Percentiles rank a stretch among this genome's conserved stretches.
These are phyloP conservation scores for Auricularia heimuer DNA, from an alignment of 768 basidiomycete species.

Conservation along the genomic window DNA sequence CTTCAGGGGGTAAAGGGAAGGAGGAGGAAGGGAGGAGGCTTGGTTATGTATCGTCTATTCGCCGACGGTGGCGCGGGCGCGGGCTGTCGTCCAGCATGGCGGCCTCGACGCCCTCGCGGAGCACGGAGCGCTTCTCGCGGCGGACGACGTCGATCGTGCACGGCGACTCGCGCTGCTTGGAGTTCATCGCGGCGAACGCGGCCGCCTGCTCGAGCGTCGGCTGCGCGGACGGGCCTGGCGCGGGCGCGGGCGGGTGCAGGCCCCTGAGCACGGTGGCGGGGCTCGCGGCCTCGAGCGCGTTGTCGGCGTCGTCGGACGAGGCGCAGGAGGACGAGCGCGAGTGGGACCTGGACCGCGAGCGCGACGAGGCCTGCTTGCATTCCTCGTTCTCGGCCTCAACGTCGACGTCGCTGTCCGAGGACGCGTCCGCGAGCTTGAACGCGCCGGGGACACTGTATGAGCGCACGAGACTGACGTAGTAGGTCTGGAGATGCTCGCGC, in stretches of 20 bases:
- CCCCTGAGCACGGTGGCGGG: neutral
- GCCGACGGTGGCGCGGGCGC: neutral
- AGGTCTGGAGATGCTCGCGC: constrained; percentile 81
- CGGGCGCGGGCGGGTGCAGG: neutral
- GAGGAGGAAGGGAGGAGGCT: neutral
- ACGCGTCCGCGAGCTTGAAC: neutral
- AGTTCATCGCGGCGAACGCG: neutral
- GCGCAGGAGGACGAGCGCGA: neutral
- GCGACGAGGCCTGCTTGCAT: neutral
- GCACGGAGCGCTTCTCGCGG: neutral
- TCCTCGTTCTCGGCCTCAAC: neutral
- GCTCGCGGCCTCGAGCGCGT: neutral
- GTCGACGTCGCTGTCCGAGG: neutral
- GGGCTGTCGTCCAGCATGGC: neutral
- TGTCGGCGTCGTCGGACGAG: neutral
- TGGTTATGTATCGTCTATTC: neutral
- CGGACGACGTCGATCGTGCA: neutral
- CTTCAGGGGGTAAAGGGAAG: neutral
- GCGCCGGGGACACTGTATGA: constrained; percentile 45
- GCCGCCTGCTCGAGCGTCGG: neutral
- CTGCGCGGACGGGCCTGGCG: neutral
- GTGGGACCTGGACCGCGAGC: neutral
- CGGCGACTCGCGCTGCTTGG: neutral
- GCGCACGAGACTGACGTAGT: constrained; percentile 87
- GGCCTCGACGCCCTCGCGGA: neutral